Conservation (phyloP, 805 yeast genomes). For the Metschnikowia sp. region DNA sequence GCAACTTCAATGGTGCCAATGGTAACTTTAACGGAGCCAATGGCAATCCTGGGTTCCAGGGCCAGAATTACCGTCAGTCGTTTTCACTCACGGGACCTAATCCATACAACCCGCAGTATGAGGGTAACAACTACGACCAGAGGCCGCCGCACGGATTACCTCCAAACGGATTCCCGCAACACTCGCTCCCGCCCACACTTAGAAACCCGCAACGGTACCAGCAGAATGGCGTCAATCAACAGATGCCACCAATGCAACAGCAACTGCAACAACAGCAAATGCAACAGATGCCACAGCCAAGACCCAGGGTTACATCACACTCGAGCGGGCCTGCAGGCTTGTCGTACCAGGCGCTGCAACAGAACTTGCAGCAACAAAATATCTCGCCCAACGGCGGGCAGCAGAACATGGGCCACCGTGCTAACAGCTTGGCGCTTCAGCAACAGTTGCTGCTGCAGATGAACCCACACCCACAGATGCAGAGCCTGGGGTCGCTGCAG, state of each 20-base stretch:
- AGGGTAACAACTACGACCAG: slow-evolving; percentile 20
- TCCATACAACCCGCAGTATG: slow-evolving; percentile 7
- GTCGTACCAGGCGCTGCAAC: too few species aligned
- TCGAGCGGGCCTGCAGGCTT: slow-evolving; percentile 1
- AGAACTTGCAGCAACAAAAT: too few species aligned
- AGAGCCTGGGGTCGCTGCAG: slow-evolving; percentile 8
- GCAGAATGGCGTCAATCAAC: slow-evolving; percentile 17
- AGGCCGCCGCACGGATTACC: slow-evolving; percentile 33
- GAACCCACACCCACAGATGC: slow-evolving; percentile 13
- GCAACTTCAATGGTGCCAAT: neutral
- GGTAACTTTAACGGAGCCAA: neutral
- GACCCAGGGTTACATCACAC: slow-evolving; percentile 3
- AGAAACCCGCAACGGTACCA: slow-evolving; percentile 23
- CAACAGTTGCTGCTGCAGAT: slow-evolving; percentile 5
- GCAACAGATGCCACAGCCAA: slow-evolving; percentile 10
- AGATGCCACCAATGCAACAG: slow-evolving; percentile 1
- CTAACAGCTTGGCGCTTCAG: slow-evolving; percentile 14
- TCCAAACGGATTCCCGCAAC: slow-evolving; percentile 25
- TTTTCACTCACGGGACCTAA: slow-evolving; percentile 11
- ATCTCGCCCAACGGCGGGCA: slow-evolving; percentile 4
- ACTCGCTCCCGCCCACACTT: slow-evolving; percentile 24
- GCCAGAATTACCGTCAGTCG: slow-evolving; percentile 8
- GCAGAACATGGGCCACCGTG: slow-evolving; percentile 8
- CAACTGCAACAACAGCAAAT: slow-evolving; percentile 6
- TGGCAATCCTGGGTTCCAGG: neutral